Percentiles rank a stretch among this genome's conserved stretches.
phyloP scores from a whole-genome alignment of 78 protist species.

The Acrasis kona region DNA sequence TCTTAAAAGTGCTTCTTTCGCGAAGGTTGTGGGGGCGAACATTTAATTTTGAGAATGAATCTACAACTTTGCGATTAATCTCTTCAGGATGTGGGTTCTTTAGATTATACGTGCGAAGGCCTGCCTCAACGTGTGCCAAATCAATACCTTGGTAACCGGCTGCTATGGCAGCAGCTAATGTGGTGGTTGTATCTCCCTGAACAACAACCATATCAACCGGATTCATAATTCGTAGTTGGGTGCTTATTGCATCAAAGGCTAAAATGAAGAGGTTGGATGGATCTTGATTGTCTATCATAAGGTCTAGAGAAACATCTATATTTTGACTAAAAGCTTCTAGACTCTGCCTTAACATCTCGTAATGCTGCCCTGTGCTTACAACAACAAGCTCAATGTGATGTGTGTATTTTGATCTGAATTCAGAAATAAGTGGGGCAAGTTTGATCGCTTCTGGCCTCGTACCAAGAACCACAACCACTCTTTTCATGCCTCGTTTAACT shows the following conservation, averaged over 20 bases:
- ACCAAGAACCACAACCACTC: too few relatives aligned
- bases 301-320: not conserved
- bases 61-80: not conserved
- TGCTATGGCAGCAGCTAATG: not conserved
- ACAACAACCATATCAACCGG: not conserved
- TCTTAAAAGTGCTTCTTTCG: not conserved
- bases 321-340: not conserved
- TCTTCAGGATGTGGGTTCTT: slow-evolving; percentile 13
- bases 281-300: not conserved
- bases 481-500: too few relatives aligned
- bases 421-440: not conserved
- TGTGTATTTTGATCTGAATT: not conserved
- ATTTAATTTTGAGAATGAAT: not conserved
- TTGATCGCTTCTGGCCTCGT: not conserved
- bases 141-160: not conserved
- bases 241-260: not conserved
- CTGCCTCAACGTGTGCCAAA: slow-evolving; percentile 12
- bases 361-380: not conserved
- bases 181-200: slow-evolving; percentile 17
- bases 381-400: not conserved
- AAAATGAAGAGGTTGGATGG: not conserved
- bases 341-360: not conserved
- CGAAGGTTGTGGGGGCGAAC: not conserved
- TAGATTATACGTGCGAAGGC: slow-evolving; percentile 2
- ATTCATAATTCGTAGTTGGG: not conserved